These are phyloP conservation scores for Stellera chamaejasme DNA, from an alignment of 345 rosid species.

Conservation along the genomic window DNA sequence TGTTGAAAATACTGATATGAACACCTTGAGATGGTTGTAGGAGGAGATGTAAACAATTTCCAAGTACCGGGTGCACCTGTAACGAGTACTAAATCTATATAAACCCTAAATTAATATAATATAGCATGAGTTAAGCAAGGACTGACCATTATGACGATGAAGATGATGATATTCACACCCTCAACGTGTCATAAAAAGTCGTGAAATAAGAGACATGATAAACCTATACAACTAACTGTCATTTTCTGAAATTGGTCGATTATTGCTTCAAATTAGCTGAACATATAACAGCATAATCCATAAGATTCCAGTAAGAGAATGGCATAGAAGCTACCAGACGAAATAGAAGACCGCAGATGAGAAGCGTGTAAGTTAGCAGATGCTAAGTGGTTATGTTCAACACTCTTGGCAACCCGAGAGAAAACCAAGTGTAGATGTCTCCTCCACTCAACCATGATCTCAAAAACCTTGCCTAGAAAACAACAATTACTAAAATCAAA, in stretches of 20 bases:
- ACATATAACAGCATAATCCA: too few species aligned
- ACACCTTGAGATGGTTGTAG: slow-evolving; percentile 32
- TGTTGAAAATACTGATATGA: slow-evolving; percentile 59
- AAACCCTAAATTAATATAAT: background rate
- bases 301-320: too few species aligned
- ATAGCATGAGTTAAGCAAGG: too few species aligned
- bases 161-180: too few species aligned
- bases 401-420: slow-evolving; percentile 39
- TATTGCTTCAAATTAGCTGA: too few species aligned
- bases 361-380: slow-evolving; percentile 17
- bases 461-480: background rate
- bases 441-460: slow-evolving; percentile 71
- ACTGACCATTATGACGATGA: too few species aligned
- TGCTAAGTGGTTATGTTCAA: slow-evolving; percentile 24
- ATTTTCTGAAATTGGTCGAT: background rate
- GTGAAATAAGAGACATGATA: background rate
- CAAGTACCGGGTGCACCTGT: slow-evolving; percentile 34
- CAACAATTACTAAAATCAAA: too few species aligned
- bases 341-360: slow-evolving; percentile 20
- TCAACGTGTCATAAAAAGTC: too few species aligned
- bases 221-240: slow-evolving; percentile 1
- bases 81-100: slow-evolving; percentile 7
- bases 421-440: slow-evolving; percentile 43
- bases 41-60: slow-evolving; percentile 34
- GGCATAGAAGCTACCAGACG: slow-evolving; percentile 20